These are phyloP conservation scores for Martensiomyces pterosporus DNA, from an alignment of 192 early-diverging fungal species.

Conservation along the genomic window DNA sequence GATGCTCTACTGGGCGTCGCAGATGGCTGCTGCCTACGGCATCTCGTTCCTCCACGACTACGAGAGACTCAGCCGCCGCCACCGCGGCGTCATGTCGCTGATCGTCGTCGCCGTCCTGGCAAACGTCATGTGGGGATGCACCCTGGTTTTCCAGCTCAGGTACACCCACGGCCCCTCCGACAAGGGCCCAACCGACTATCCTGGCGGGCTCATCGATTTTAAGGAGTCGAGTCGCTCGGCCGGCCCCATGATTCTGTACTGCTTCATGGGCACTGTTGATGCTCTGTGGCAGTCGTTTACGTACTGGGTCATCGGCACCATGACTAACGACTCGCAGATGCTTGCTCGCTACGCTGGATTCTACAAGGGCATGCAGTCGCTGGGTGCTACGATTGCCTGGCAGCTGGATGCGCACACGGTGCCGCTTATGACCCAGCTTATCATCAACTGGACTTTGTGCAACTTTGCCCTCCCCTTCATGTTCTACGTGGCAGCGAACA, in stretches of 20 bases:
- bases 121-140: slow-evolving; percentile 46
- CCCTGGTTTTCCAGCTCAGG: slow-evolving; percentile 55
- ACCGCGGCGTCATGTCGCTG: slow-evolving; percentile 14
- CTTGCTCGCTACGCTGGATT: slow-evolving; percentile 70
- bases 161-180: slow-evolving; percentile 28
- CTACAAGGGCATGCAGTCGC: slow-evolving; percentile 83
- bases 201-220: slow-evolving; percentile 47
- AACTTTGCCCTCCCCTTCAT: slow-evolving; percentile 47
- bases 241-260: slow-evolving; percentile 60
- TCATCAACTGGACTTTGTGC: slow-evolving; percentile 51
- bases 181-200: slow-evolving; percentile 12
- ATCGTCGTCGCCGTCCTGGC: slow-evolving; percentile 6
- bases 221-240: slow-evolving; percentile 47
- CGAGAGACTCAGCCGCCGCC: slow-evolving; percentile 11
- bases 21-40: slow-evolving; percentile 63
- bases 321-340: slow-evolving; percentile 68
- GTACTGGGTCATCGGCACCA: slow-evolving; percentile 80
- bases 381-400: slow-evolving; percentile 62
- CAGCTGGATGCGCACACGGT: slow-evolving; percentile 56
- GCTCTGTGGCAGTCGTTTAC: slow-evolving; percentile 69
- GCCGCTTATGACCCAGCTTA: slow-evolving; percentile 40
- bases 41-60: slow-evolving; percentile 51
- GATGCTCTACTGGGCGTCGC: slow-evolving; percentile 71
- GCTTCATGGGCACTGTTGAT: slow-evolving; percentile 69
- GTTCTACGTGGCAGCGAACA: slow-evolving; percentile 36